phyloP scores from a whole-genome alignment of 305 asterid genomes.

The Euphrasia arctica region DNA sequence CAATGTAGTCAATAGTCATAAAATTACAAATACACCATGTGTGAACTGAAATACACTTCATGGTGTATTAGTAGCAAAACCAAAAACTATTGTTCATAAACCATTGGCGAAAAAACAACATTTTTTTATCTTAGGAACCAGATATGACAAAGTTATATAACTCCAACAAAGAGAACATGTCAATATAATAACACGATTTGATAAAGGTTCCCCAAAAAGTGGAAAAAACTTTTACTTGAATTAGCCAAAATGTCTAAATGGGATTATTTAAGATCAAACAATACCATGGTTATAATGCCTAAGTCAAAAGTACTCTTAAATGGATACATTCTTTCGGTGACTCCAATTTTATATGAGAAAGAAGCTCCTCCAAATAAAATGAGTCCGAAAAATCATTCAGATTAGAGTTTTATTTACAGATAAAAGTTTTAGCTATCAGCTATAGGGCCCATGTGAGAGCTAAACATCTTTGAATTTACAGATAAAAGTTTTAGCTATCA shows the following conservation, averaged over 20 bases:
- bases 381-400: not conserved
- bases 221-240: not conserved
- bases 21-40: no score
- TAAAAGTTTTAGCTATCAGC: no score
- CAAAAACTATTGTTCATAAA: no score
- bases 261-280: not conserved
- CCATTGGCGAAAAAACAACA: not conserved
- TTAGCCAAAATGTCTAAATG: not conserved
- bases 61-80: no score
- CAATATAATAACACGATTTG: not conserved
- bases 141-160: constrained; percentile 12
- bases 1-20: not conserved
- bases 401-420: no score
- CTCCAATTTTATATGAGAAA: not conserved
- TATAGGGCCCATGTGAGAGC: no score
- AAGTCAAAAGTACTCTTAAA: not conserved
- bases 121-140: constrained; percentile 6
- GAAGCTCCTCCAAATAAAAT: not conserved
- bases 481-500: no score
- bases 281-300: not conserved
- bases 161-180: not conserved
- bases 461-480: no score
- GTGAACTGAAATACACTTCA: no score
- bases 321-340: not conserved
- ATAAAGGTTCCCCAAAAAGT: constrained; percentile 1